These are phyloP conservation scores for Solanum piurae DNA, from an alignment of 257 asterid genomes.

Conservation along the genomic window DNA sequence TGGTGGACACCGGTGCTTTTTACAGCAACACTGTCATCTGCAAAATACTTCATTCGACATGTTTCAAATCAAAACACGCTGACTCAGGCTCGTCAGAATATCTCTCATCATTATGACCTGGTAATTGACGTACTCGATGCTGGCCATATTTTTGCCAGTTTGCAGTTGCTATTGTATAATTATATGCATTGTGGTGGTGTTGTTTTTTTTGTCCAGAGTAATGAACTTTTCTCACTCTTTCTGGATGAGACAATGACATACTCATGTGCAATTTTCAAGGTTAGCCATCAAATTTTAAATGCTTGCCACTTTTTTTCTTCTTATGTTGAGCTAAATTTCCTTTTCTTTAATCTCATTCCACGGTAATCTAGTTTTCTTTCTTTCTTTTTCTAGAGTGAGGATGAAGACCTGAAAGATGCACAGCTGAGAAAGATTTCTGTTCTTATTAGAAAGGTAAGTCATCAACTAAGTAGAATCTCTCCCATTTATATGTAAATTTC, in stretches of 20 bases:
- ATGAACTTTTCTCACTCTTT: constrained; percentile 46
- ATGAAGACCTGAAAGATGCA: constrained; percentile 72
- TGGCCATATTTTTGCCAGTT: no score
- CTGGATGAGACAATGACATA: constrained; percentile 83
- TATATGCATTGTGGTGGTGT: no score
- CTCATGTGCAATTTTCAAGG: constrained; percentile 80
- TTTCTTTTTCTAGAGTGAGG: constrained; percentile 30
- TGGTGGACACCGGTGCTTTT: constrained; percentile 86
- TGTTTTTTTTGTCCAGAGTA: constrained; percentile 38
- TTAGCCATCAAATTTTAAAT: constrained; percentile 3
- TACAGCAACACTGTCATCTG: constrained; percentile 41
- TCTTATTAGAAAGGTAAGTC: constrained; percentile 58
- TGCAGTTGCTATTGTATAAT: not conserved
- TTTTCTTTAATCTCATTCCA: not conserved
- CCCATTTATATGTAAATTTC: not conserved
- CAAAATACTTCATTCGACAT: constrained; percentile 58
- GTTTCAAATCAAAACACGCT: constrained; percentile 53
- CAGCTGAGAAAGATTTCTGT: constrained; percentile 62
- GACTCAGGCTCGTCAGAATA: constrained; percentile 73
- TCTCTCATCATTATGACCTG: constrained; percentile 73
- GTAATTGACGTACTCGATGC: constrained; percentile 11
- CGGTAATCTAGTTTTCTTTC: no score
- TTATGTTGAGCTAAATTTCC: not conserved
- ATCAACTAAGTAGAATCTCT: not conserved
- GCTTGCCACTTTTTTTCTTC: not conserved